Conservation (phyloP, 2,329 filamentous ascomycete genomes). For the Chrysoporthe cubensis region DNA sequence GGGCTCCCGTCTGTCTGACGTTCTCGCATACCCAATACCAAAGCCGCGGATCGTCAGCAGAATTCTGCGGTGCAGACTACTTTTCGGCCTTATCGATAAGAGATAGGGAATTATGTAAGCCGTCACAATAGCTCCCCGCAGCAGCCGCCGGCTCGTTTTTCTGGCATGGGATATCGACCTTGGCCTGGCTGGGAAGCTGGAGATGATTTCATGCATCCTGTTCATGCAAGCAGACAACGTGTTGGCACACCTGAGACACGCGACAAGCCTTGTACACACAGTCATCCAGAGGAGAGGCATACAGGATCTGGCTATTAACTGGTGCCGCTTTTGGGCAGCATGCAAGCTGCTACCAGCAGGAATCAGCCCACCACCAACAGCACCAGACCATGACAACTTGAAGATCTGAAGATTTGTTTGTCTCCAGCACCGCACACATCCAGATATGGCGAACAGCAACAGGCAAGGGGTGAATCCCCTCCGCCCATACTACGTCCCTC, state of each 20-base stretch:
- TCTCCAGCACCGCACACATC: conserved; percentile 34
- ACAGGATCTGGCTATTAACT: not conserved
- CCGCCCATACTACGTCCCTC: conserved; percentile 71
- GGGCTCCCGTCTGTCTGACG: conserved; percentile 8
- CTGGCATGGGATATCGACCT: not conserved
- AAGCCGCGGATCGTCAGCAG: conserved; percentile 25
- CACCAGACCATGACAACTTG: conserved; percentile 15
- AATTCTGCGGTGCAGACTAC: not conserved
- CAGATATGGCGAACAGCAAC: conserved; percentile 43
- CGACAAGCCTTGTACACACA: not conserved
- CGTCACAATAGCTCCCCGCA: not conserved
- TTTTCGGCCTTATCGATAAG: conserved; percentile 23
- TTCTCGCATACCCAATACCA: conserved; percentile 22
- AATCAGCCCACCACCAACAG: conserved; percentile 23
- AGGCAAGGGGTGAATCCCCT: conserved; percentile 63
- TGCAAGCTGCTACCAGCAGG: conserved; percentile 1
- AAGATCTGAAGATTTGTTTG: conserved; percentile 36
- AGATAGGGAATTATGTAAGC: not conserved
- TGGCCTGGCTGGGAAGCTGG: not conserved
- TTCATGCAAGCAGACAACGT: conserved; percentile 3
- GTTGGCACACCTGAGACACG: not conserved
- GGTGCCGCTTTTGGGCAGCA: not conserved
- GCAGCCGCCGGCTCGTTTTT: conserved; percentile 13
- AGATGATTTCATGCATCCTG: conserved; percentile 13
- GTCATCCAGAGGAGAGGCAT: not conserved